Conservation (phyloP, 768 basidiomycete species). For the Dioszegia hungarica region DNA sequence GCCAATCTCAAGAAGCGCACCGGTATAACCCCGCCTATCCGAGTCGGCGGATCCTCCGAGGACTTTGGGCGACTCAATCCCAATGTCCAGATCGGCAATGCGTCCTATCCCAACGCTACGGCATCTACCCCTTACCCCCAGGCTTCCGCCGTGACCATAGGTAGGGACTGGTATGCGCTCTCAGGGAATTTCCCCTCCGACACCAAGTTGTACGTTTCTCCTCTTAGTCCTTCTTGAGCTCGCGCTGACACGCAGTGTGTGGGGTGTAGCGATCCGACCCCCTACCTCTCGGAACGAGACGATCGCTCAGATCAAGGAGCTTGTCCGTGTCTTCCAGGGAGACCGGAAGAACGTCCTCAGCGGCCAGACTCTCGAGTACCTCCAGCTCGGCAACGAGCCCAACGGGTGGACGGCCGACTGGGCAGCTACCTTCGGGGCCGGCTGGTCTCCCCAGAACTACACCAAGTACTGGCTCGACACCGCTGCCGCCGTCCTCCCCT, state of each 20-base stretch:
- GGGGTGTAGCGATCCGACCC: not conserved
- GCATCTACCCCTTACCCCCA: slow-evolving; percentile 13
- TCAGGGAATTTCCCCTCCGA: slow-evolving; percentile 9
- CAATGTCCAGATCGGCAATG: slow-evolving; percentile 5
- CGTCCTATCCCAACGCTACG: slow-evolving; percentile 5
- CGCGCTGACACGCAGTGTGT: not conserved
- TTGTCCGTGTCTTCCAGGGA: slow-evolving; percentile 3
- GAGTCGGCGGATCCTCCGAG: slow-evolving; percentile 16
- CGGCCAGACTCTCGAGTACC: not conserved
- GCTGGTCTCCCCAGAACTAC: not conserved
- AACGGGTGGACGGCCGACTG: slow-evolving; percentile 3
- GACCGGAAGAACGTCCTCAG: not conserved
- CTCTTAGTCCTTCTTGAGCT: too few relatives aligned
- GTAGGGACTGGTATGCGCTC: slow-evolving; percentile 22
- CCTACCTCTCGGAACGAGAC: not conserved
- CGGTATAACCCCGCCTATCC: slow-evolving; percentile 10
- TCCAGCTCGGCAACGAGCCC: slow-evolving; percentile 25
- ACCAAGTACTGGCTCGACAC: not conserved
- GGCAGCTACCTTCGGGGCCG: not conserved
- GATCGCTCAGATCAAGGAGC: not conserved
- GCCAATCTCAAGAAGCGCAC: slow-evolving; percentile 11
- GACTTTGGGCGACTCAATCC: slow-evolving; percentile 9
- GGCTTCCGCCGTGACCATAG: slow-evolving; percentile 11
- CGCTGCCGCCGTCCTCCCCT: not conserved
- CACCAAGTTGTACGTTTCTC: not conserved